Evolutionary conservation across 352 stramenopile species (phyloP).

Genomic region (Globisporangium lucens): DNA sequence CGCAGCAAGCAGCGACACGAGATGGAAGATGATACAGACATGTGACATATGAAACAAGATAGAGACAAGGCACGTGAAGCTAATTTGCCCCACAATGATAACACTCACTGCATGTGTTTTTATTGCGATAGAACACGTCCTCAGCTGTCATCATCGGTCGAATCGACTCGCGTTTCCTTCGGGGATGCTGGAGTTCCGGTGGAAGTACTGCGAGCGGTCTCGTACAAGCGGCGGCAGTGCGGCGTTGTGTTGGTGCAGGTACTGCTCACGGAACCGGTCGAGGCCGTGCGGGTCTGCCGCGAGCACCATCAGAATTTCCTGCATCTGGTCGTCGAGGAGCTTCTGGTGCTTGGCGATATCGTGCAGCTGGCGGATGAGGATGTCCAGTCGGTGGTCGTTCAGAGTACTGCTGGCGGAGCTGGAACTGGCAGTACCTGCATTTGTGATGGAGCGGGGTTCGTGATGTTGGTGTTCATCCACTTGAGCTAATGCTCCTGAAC

Average conservation of each 20-base stretch:
- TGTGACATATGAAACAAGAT: conserved; percentile 5
- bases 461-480: background rate
- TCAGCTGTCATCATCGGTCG: background rate
- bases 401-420: background rate
- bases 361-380: conserved; percentile 29
- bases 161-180: background rate
- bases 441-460: background rate
- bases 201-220: conserved; percentile 22
- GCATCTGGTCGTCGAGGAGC: conserved; percentile 29
- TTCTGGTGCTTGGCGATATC: conserved; percentile 31
- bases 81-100: background rate
- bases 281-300: background rate
- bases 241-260: conserved; percentile 24
- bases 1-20: background rate
- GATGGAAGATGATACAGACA: conserved; percentile 19
- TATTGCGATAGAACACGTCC: background rate
- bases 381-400: conserved; percentile 17
- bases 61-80: background rate
- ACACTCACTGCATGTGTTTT: background rate
- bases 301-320: conserved; percentile 20
- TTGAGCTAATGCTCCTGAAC: background rate
- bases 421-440: background rate
- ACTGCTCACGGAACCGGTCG: conserved; percentile 36
- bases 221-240: conserved; percentile 24
- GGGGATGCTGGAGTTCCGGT: background rate